These are phyloP conservation scores for Benincasa hispida DNA, from an alignment of 306 rosid species.

Conservation along the genomic window DNA sequence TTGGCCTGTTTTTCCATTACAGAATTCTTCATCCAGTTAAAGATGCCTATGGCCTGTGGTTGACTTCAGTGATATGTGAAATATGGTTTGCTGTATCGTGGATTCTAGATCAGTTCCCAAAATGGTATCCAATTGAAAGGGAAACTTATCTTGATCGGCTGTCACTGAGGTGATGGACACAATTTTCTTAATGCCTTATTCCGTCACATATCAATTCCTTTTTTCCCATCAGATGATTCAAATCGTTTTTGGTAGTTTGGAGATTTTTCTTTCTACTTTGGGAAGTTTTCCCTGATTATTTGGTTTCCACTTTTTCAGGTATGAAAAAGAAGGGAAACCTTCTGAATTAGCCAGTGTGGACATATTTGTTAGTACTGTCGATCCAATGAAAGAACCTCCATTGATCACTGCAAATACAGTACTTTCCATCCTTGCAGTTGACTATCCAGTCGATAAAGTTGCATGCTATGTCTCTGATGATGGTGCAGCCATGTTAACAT, in stretches of 20 bases:
- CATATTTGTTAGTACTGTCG: slow-evolving; percentile 91
- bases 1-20: slow-evolving; percentile 78
- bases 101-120: slow-evolving; percentile 96
- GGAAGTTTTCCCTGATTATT: neutral
- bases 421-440: slow-evolving; percentile 83
- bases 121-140: slow-evolving; percentile 78
- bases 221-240: too few species aligned
- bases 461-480: slow-evolving; percentile 98
- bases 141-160: slow-evolving; percentile 98
- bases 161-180: slow-evolving; percentile 50
- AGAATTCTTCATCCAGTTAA: slow-evolving; percentile 90
- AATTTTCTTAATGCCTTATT: neutral
- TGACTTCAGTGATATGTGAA: slow-evolving; percentile 94
- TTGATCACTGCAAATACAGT: slow-evolving; percentile 92
- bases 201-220: too few species aligned
- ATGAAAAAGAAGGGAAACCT: slow-evolving; percentile 93
- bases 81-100: slow-evolving; percentile 97
- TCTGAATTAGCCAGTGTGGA: slow-evolving; percentile 66
- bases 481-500: slow-evolving; percentile 99
- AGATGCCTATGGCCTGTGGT: slow-evolving; percentile 91
- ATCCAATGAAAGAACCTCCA: slow-evolving; percentile 95
- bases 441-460: slow-evolving; percentile 88
- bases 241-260: neutral
- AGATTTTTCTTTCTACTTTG: neutral
- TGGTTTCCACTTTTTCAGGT: slow-evolving; percentile 38